Evolutionary conservation across 2,329 filamentous ascomycete genomes (phyloP), one percentile per base, ranked within the genome.

Genomic region (Aureobasidium sp.): DNA sequence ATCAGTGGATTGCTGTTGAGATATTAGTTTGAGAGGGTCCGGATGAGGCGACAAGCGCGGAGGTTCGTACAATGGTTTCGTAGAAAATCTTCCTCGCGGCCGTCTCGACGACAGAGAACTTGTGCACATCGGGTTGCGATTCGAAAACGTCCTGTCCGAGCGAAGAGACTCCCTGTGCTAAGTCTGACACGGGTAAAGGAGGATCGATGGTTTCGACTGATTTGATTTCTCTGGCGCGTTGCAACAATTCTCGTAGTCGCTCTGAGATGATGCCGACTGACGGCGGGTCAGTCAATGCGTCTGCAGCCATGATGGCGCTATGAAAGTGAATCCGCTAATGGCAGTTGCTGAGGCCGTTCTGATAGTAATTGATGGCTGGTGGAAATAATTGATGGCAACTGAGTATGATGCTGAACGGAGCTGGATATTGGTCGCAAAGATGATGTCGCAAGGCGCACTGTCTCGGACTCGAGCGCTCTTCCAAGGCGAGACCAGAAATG

Each of bases 41-140:
- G 41, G 44, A 39, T 11, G 37, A 27, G n/a, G 39, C 30, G 53
- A 41, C 53, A 29, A 45, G 53, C 30, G 53, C 27, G 6, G 25
- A 79, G 76, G 49, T 68, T 45, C 87, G 79, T 77, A 94, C 91
- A 72, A 96, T 82, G 64, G 91, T 79, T 64, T 83, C 80, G 74
- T 90, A 90, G 75, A 97, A 95, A 51, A 89, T 82, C 67, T 88
- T 85, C 68, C 91, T 86, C 55, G 88, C 89, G 11, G 91, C 91
- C 21, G 88, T 91, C 74, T 97, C 94, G 50, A 96, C 84, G 27
- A 89, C 82, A 37, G 87, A 85, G 71, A 85, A 68, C 37, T 66
- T 64, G 61, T 70, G 70, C 27, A 59, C 51, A 25, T 69, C 68
- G 27, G 71, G 68, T 61, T 67, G 66, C 10, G 62, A 48, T 30